A percentile compares a stretch with the other conserved stretches of the same genome.
These are phyloP conservation scores for Kodamaea anthophila DNA, from an alignment of 1,139 yeast genomes.

Conservation along the genomic window DNA sequence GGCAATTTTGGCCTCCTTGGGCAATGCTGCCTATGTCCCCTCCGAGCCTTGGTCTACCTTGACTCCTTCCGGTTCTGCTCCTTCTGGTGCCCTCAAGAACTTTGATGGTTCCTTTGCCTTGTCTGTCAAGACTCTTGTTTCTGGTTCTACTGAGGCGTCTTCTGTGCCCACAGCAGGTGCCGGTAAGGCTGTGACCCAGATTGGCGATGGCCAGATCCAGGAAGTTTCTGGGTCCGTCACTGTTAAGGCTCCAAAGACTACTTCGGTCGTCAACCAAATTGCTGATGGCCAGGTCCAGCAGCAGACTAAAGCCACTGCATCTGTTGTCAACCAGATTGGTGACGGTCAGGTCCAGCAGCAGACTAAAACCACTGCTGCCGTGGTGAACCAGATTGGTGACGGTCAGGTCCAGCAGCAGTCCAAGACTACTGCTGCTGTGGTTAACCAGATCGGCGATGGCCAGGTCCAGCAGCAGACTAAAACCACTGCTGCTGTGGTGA, in stretches of 20 bases:
- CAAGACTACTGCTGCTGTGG: constrained; percentile 13
- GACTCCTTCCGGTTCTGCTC: constrained; percentile 21
- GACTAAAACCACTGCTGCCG: constrained; percentile 13
- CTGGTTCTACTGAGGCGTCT: constrained; percentile 6
- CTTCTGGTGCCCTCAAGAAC: constrained; percentile 16
- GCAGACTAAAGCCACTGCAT: constrained; percentile 13
- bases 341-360: constrained; percentile 33
- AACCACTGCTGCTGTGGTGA: constrained; percentile 13
- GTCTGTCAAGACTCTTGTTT: constrained; percentile 16
- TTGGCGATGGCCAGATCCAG: constrained; percentile 8
- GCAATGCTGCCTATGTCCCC: constrained; percentile 17
- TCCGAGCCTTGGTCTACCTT: constrained; percentile 23
- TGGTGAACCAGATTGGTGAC: constrained; percentile 17
- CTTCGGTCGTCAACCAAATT: constrained; percentile 27
- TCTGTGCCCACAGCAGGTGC: constrained; percentile 3
- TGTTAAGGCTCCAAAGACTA: constrained; percentile 17
- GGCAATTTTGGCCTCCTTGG: constrained; percentile 11
- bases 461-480: constrained; percentile 24
- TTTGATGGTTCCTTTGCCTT: constrained; percentile 25
- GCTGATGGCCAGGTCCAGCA: constrained; percentile 36
- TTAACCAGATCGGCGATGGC: constrained; percentile 25
- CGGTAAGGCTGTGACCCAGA: constrained; percentile 14
- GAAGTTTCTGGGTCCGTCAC: constrained; percentile 1
- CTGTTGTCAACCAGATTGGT: constrained; percentile 31
- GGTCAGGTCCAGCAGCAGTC: constrained; percentile 15